Evolutionary conservation across 306 rosid species (phyloP).

Genomic region (Phaseolus lunatus): DNA sequence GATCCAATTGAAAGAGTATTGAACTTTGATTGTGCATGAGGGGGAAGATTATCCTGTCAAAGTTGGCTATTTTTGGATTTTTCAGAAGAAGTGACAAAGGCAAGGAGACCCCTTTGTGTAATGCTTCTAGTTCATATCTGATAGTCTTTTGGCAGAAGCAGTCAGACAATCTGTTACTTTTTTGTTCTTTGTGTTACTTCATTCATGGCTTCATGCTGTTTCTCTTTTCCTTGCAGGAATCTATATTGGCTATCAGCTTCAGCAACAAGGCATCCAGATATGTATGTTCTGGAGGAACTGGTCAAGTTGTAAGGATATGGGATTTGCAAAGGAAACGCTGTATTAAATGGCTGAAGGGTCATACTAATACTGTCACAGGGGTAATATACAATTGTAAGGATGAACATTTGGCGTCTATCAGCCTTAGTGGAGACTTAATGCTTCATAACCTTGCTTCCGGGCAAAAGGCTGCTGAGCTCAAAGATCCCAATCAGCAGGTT

Average conservation of each 20-base stretch:
- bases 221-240: slow-evolving; percentile 63
- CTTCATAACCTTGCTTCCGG: slow-evolving; percentile 98
- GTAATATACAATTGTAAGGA: slow-evolving; percentile 94
- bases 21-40: slow-evolving; percentile 31
- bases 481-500: slow-evolving; percentile 96
- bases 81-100: neutral
- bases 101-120: slow-evolving; percentile 24
- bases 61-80: slow-evolving; percentile 6
- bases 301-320: slow-evolving; percentile 97
- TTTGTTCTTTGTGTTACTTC: slow-evolving; percentile 25
- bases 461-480: slow-evolving; percentile 91
- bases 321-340: slow-evolving; percentile 96
- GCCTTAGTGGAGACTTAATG: slow-evolving; percentile 92
- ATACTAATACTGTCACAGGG: slow-evolving; percentile 85
- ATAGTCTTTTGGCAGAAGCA: slow-evolving; percentile 27
- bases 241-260: slow-evolving; percentile 83
- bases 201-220: neutral
- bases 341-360: slow-evolving; percentile 94
- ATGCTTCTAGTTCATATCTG: neutral
- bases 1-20: slow-evolving; percentile 9
- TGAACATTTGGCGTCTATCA: slow-evolving; percentile 96
- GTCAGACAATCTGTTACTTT: neutral
- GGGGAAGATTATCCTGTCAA: slow-evolving; percentile 17
- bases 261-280: slow-evolving; percentile 96
- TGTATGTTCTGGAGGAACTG: slow-evolving; percentile 94